Evolutionary conservation across 768 basidiomycete species (phyloP).

Genomic region (Galerina marginata): DNA sequence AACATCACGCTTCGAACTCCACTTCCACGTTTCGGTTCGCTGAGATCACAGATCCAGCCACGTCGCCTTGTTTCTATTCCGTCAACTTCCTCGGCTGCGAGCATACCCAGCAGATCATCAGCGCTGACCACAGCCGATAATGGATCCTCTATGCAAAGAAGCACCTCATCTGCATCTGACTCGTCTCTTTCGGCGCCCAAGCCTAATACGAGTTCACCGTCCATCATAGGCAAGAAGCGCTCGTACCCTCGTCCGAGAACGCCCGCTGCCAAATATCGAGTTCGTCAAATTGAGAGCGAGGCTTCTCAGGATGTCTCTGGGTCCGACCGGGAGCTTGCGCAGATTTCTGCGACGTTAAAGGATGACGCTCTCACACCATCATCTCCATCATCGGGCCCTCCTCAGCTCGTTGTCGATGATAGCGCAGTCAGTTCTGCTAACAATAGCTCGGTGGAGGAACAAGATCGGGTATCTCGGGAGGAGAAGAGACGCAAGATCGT

Average conservation of each 20-base stretch:
- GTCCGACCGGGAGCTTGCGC: conserved; percentile 11
- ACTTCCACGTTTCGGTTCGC: conserved; percentile 34
- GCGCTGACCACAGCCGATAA: conserved; percentile 45
- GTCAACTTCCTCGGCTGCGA: conserved; percentile 27
- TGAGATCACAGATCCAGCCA: conserved; percentile 25
- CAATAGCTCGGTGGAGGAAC: conserved; percentile 17
- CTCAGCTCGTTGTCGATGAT: conserved; percentile 9
- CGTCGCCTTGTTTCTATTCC: conserved; percentile 21
- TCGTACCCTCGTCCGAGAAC: conserved; percentile 32
- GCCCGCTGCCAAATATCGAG: conserved; percentile 21
- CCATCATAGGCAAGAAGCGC: conserved; percentile 50
- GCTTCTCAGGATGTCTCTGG: conserved; percentile 21
- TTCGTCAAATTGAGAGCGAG: conserved; percentile 26
- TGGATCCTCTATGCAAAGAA: conserved; percentile 42
- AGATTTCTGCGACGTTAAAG: conserved; percentile 6
- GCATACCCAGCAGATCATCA: conserved; percentile 38
- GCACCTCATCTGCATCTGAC: conserved; percentile 48
- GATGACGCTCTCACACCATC: neutral
- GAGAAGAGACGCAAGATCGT: conserved; percentile 40
- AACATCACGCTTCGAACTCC: conserved; percentile 74
- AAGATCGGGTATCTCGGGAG: conserved; percentile 28
- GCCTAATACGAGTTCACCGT: conserved; percentile 35
- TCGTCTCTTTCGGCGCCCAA: conserved; percentile 42
- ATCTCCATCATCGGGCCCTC: neutral
- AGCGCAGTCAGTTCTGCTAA: conserved; percentile 1